Evolutionary conservation across 192 early-diverging fungal genomes (phyloP), one percentile per base, ranked within the genome.

Genomic region (Coemansia furcata): DNA sequence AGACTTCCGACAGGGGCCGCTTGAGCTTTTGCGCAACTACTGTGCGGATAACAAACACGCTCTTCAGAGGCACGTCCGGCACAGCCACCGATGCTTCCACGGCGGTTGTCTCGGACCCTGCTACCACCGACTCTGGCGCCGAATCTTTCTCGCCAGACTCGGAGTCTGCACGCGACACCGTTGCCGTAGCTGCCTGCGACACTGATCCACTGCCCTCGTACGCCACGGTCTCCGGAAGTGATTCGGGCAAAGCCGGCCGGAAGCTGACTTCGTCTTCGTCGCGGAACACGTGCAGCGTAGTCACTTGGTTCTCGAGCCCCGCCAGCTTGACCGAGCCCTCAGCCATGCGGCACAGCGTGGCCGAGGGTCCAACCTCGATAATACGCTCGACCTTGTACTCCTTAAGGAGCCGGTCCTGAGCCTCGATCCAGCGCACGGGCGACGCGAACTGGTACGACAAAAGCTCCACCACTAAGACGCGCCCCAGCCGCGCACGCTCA

Each of bases 381-480:
- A 98, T 47, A 38, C 93, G 88, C 71, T 91, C 89, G 42, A 94
- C 89, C 35, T 86, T 78, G 73, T 87, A 90, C 72, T 91, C 83
- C 70, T 86, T 84, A 77, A 98, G 92, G 62, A 98, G 82, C 43
- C 85, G 80, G 62, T 96, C 92, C 81, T 97, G 95, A 21, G 95
- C 96, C 78, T 95, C 94, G 72, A 98, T 97, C 96, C 96, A 98
- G 63, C 91, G 85, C 35, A 98, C 96, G 33, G 96, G 91, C 44
- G 90, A 93, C 10, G 96, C 96, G 76, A 98, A 97, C 84, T 98
- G 96, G 74, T 98, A 94, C 32, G 95, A 91, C 11, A 98, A 80
- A 59, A 97, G 80, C 83, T 98, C 96, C 65, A 95, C 90, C 54
- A 95, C 68, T 40, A 98, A 78, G 11, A 84, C 80, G 68, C 93